Percentiles rank a stretch among this genome's conserved stretches.
Evolutionary conservation across 2,329 filamentous ascomycete genomes (phyloP).

Genomic region (Clarireedia paspali): DNA sequence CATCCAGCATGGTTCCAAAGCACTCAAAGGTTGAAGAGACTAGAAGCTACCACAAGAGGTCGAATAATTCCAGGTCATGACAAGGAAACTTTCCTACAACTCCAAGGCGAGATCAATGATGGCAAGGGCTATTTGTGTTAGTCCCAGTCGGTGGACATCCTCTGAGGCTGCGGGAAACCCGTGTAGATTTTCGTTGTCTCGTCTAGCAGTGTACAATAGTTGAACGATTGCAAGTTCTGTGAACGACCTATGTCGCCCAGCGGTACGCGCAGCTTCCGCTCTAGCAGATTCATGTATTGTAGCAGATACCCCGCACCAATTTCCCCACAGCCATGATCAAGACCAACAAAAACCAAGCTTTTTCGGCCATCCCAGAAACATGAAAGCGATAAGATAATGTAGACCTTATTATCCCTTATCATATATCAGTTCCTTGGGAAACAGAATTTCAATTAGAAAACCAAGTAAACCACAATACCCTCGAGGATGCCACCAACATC

Average conservation of each 20-base stretch:
- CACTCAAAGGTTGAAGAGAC: conserved; percentile 26
- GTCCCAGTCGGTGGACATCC: not conserved
- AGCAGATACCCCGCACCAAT: too few relatives aligned
- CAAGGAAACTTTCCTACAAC: conserved; percentile 22
- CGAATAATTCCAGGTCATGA: conserved; percentile 25
- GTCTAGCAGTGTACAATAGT: not conserved
- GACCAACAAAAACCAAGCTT: too few relatives aligned
- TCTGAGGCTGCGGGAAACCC: not conserved
- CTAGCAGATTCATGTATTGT: too few relatives aligned
- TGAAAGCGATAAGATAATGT: too few relatives aligned
- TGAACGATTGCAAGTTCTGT: too few relatives aligned
- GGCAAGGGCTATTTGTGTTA: conserved; percentile 3
- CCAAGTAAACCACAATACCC: not conserved
- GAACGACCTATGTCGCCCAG: too few relatives aligned
- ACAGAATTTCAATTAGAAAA: not conserved
- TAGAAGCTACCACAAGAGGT: conserved; percentile 25
- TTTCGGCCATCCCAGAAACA: too few relatives aligned
- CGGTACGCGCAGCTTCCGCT: too few relatives aligned
- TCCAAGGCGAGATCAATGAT: conserved; percentile 23
- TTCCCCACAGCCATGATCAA: too few relatives aligned
- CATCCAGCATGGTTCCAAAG: conserved; percentile 30
- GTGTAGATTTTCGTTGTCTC: not conserved
- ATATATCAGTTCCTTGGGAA: too few relatives aligned
- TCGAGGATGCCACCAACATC: not conserved
- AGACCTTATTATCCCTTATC: too few relatives aligned